These are phyloP conservation scores for Monilinia aucupariae DNA, from an alignment of 2,329 filamentous ascomycete species.

Conservation along the genomic window DNA sequence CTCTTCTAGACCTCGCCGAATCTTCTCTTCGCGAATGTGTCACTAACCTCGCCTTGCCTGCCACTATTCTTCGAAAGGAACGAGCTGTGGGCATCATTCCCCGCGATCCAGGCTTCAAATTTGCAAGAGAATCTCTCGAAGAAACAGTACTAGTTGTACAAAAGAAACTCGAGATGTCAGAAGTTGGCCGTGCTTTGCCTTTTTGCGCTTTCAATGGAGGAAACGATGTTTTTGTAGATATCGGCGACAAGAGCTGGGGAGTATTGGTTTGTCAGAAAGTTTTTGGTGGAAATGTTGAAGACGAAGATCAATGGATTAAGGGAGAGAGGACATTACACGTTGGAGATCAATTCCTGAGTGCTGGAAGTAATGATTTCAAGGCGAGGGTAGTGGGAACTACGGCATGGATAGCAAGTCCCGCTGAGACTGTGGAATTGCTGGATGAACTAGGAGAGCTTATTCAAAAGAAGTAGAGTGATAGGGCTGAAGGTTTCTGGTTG, in stretches of 20 bases:
- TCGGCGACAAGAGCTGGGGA: conserved; percentile 96
- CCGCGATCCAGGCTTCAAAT: conserved; percentile 55
- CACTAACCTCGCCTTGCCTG: conserved; percentile 71
- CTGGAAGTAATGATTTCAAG: conserved; percentile 96
- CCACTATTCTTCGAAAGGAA: conserved; percentile 78
- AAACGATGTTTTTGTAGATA: conserved; percentile 96
- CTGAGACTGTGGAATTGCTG: conserved; percentile 82
- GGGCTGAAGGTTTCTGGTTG: neutral
- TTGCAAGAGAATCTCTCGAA: conserved; percentile 83
- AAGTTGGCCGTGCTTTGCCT: conserved; percentile 63
- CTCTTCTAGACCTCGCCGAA: conserved; percentile 86
- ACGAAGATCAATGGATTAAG: conserved; percentile 43
- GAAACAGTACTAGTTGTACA: conserved; percentile 94
- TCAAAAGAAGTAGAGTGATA: neutral
- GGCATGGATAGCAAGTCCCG: conserved; percentile 91
- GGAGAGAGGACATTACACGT: conserved; percentile 84
- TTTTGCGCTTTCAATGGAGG: conserved; percentile 99
- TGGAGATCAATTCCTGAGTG: conserved; percentile 93
- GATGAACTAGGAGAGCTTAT: conserved; percentile 67
- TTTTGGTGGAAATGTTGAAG: conserved; percentile 54
- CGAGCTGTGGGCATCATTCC: conserved; percentile 76
- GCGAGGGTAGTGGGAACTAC: conserved; percentile 86
- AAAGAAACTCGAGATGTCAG: conserved; percentile 79
- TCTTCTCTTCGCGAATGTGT: conserved; percentile 77
- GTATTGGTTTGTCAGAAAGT: conserved; percentile 88